Evolutionary conservation across 345 rosid genomes (phyloP).

Genomic region (Sonneratia caseolaris): DNA sequence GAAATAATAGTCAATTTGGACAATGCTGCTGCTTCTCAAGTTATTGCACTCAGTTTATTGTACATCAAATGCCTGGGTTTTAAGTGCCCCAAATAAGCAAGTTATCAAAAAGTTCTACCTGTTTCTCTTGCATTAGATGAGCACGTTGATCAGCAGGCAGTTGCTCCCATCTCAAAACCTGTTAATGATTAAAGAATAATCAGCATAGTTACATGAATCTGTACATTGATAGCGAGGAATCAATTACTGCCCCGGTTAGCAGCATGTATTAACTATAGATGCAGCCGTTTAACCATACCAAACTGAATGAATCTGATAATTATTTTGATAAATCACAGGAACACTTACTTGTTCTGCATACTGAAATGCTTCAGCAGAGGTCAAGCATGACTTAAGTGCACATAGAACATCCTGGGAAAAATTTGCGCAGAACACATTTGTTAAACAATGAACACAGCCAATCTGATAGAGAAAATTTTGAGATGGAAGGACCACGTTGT

Average conservation of each 20-base stretch:
- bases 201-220: constrained; percentile 1
- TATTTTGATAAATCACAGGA: constrained; percentile 3
- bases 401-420: constrained; percentile 63
- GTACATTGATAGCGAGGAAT: not conserved
- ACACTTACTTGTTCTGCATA: constrained; percentile 82
- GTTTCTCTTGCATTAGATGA: constrained; percentile 81
- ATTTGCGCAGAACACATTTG: not conserved
- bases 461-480: not conserved
- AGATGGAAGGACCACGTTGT: too few relatives aligned
- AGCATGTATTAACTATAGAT: not conserved
- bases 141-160: constrained; percentile 83
- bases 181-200: constrained; percentile 1
- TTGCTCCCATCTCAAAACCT: constrained; percentile 88
- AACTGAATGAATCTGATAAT: not conserved
- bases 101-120: constrained; percentile 29
- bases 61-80: not conserved
- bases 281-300: not conserved
- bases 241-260: not conserved
- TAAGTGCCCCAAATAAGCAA: not conserved
- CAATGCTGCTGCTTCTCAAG: not conserved
- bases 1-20: not conserved
- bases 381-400: constrained; percentile 49
- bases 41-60: not conserved
- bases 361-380: constrained; percentile 56
- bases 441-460: not conserved